A percentile compares a stretch with the other conserved stretches of the same genome.
These are phyloP conservation scores for Trametes coccinea DNA, from an alignment of 768 basidiomycete species.

Conservation along the genomic window DNA sequence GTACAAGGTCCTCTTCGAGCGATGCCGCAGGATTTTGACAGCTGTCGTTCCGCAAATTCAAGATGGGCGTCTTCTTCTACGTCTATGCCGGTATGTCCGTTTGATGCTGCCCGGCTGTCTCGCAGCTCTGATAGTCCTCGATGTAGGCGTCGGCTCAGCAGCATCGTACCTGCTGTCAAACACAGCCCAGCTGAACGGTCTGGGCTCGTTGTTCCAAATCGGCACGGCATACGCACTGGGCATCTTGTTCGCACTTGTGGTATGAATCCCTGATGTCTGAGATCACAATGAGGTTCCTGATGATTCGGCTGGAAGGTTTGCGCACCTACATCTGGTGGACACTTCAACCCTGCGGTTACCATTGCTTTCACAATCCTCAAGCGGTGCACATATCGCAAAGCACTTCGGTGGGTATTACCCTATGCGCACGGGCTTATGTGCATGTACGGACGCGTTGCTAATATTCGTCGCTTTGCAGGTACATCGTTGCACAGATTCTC, in stretches of 20 bases:
- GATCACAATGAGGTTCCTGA: background rate
- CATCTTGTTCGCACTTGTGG: constrained; percentile 38
- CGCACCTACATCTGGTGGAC: constrained; percentile 39
- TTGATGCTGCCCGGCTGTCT: background rate
- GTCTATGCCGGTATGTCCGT: constrained; percentile 27
- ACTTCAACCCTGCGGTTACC: constrained; percentile 58
- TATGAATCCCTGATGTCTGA: background rate
- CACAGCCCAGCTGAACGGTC: constrained; percentile 21
- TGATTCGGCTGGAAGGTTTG: constrained; percentile 22
- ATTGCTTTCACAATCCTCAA: constrained; percentile 52
- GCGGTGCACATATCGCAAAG: constrained; percentile 18
- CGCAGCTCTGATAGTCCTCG: background rate
- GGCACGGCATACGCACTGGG: constrained; percentile 41
- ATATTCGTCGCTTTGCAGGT: constrained; percentile 9
- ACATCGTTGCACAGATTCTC: constrained; percentile 60
- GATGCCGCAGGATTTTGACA: background rate
- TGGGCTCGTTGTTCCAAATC: constrained; percentile 34
- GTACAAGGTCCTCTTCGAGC: constrained; percentile 4
- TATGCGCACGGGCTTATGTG: too few species aligned
- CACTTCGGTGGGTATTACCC: background rate
- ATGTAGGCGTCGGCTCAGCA: constrained; percentile 36
- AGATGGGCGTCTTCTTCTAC: constrained; percentile 35
- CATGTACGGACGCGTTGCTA: background rate
- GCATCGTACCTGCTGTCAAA: constrained; percentile 34
- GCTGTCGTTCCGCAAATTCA: too few species aligned